A percentile compares a stretch with the other conserved stretches of the same genome.
phyloP scores from a whole-genome alignment of 1,139 yeast species.

The Candida pseudoviswanathii region DNA sequence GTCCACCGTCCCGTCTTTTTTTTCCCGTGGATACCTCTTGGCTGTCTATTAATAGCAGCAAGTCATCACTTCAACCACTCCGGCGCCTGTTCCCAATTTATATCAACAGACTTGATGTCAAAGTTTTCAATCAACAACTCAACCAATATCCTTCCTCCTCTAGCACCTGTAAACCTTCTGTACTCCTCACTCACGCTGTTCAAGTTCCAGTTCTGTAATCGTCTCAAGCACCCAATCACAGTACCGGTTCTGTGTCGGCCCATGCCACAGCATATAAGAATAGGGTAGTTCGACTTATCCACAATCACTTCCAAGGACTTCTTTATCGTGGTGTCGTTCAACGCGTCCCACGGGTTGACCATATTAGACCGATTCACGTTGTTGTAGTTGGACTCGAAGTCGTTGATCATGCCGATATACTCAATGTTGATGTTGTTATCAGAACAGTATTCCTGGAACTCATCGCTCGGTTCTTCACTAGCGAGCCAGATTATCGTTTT shows the following conservation, averaged over 20 bases:
- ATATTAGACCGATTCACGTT: slow-evolving; percentile 1
- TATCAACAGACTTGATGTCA: slow-evolving; percentile 56
- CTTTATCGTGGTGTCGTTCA: slow-evolving; percentile 78
- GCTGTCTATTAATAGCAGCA: no score
- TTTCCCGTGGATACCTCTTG: no score
- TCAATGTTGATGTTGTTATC: slow-evolving; percentile 66
- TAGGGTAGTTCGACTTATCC: slow-evolving; percentile 73
- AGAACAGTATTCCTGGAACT: slow-evolving; percentile 78
- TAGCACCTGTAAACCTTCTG: slow-evolving; percentile 86
- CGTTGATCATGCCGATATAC: slow-evolving; percentile 67
- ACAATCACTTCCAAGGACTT: slow-evolving; percentile 78
- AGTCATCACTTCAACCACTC: slow-evolving; percentile 15
- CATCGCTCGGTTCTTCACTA: slow-evolving; percentile 92
- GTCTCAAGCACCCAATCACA: slow-evolving; percentile 86
- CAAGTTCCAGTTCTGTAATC: slow-evolving; percentile 93
- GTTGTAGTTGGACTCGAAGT: slow-evolving; percentile 28
- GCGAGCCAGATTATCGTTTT: slow-evolving; percentile 92
- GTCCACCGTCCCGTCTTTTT: no score
- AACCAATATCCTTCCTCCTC: slow-evolving; percentile 89
- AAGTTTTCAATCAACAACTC: slow-evolving; percentile 88
- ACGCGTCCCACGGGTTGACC: slow-evolving; percentile 91
- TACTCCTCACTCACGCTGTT: slow-evolving; percentile 94
- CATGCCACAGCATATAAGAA: slow-evolving; percentile 95
- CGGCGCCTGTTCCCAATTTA: slow-evolving; percentile 31
- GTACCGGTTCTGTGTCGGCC: slow-evolving; percentile 97